Conservation (phyloP, 306 rosid genomes). For the Ormosia emarginata region DNA sequence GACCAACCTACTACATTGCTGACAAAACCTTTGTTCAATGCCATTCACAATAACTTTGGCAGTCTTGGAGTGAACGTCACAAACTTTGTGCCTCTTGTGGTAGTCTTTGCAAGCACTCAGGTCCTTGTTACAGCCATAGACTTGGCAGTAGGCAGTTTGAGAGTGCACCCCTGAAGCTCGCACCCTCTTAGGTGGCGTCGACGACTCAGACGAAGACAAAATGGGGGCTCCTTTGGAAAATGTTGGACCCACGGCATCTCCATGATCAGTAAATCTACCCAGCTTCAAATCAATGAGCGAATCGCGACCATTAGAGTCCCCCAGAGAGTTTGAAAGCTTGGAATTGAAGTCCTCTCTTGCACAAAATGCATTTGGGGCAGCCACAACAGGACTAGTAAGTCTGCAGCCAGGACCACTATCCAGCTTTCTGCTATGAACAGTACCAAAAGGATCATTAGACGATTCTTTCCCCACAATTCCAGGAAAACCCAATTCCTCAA, state of each 20-base stretch:
- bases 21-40: conserved; percentile 86
- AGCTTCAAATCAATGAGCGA: conserved; percentile 81
- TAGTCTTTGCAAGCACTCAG: conserved; percentile 76
- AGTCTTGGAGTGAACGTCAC: conserved; percentile 90
- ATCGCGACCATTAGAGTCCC: conserved; percentile 52
- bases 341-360: conserved; percentile 51
- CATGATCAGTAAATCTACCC: conserved; percentile 57
- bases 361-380: conserved; percentile 30
- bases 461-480: conserved; percentile 55
- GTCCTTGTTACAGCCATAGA: conserved; percentile 84
- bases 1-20: conserved; percentile 91
- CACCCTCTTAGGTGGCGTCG: conserved; percentile 57
- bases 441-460: conserved; percentile 32
- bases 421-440: conserved; percentile 33
- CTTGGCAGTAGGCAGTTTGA: conserved; percentile 67
- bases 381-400: conserved; percentile 21
- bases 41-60: conserved; percentile 76
- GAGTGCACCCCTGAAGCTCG: conserved; percentile 48
- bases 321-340: conserved; percentile 54
- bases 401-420: conserved; percentile 25
- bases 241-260: conserved; percentile 32
- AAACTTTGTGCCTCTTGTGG: conserved; percentile 92
- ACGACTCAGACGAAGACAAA: conserved; percentile 63
- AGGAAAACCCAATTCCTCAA: conserved; percentile 57
- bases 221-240: conserved; percentile 42